Conservation (phyloP, 2,329 filamentous ascomycete species). For the Septoria linicola region DNA sequence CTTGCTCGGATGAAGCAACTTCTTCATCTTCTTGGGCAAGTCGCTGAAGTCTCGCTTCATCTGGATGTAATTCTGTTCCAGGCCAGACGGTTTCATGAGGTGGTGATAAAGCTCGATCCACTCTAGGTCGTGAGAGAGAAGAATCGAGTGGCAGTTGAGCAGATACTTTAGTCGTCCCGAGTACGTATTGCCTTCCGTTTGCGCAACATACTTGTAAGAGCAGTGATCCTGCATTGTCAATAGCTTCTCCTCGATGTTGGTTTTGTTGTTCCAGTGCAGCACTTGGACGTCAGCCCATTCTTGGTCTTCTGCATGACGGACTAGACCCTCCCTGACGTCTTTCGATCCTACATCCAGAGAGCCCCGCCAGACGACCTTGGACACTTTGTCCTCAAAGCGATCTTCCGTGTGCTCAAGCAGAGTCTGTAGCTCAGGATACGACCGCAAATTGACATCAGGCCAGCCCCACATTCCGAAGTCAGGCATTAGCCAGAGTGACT, state of each 20-base stretch:
- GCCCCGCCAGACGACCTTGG: conserved; percentile 35
- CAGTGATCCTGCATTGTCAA: conserved; percentile 33
- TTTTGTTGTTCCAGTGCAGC: conserved; percentile 28
- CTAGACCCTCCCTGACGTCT: conserved; percentile 35
- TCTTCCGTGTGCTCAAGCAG: conserved; percentile 26
- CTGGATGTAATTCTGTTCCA: conserved; percentile 34
- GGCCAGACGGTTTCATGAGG: conserved; percentile 30
- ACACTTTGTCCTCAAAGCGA: conserved; percentile 28
- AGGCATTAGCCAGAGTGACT: conserved; percentile 52
- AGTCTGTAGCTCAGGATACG: conserved; percentile 21
- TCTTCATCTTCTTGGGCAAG: conserved; percentile 31
- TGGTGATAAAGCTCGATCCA: conserved; percentile 35
- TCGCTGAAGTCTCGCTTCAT: conserved; percentile 33
- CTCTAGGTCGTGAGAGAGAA: conserved; percentile 33
- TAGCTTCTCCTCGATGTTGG: conserved; percentile 27
- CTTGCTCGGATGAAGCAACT: conserved; percentile 25
- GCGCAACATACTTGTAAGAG: conserved; percentile 31
- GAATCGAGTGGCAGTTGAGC: conserved; percentile 36
- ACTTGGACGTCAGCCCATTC: conserved; percentile 40
- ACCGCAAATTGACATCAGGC: conserved; percentile 45
- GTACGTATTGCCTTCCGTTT: conserved; percentile 36
- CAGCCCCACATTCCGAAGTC: conserved; percentile 54
- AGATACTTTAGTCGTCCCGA: conserved; percentile 37
- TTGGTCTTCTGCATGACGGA: conserved; percentile 34
- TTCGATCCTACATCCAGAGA: conserved; percentile 30